phyloP scores from a whole-genome alignment of 768 basidiomycete genomes.

The Termitomyces titanicus region DNA sequence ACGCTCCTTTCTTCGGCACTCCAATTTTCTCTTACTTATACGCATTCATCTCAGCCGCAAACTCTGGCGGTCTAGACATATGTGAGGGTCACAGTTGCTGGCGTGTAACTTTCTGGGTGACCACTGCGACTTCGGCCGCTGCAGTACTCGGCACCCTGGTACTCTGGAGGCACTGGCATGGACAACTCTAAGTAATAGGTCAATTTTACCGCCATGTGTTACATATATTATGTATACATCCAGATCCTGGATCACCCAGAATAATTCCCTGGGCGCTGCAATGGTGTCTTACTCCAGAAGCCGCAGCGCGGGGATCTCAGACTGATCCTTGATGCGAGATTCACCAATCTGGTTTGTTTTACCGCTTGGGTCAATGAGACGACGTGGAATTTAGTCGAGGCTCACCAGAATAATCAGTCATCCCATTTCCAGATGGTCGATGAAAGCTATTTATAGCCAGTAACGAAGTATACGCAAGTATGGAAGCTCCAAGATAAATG shows the following conservation, averaged over 20 bases:
- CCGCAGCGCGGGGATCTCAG: neutral
- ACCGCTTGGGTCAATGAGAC: neutral
- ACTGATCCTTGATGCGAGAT: neutral
- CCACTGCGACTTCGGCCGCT: slow-evolving; percentile 36
- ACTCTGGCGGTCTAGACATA: slow-evolving; percentile 36
- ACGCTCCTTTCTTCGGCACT: slow-evolving; percentile 74
- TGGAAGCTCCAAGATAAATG: slow-evolving; percentile 55
- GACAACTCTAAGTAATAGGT: slow-evolving; percentile 37
- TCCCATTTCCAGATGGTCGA: slow-evolving; percentile 2
- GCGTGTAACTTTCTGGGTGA: slow-evolving; percentile 60
- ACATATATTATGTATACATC: neutral
- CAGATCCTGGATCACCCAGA: neutral
- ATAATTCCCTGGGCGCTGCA: neutral
- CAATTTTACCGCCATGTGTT: neutral
- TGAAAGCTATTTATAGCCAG: slow-evolving; percentile 58
- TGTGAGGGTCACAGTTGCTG: slow-evolving; percentile 66
- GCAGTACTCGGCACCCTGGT: slow-evolving; percentile 42
- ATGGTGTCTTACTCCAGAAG: too few species aligned
- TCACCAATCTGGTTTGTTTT: neutral
- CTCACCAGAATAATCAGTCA: neutral
- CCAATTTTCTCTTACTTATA: slow-evolving; percentile 78
- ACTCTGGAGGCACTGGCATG: slow-evolving; percentile 65
- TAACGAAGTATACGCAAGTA: slow-evolving; percentile 55
- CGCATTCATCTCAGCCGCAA: slow-evolving; percentile 59
- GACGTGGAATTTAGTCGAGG: neutral